Evolutionary conservation across 2,329 filamentous ascomycete species (phyloP).

Genomic region (Colletotrichum musicola): DNA sequence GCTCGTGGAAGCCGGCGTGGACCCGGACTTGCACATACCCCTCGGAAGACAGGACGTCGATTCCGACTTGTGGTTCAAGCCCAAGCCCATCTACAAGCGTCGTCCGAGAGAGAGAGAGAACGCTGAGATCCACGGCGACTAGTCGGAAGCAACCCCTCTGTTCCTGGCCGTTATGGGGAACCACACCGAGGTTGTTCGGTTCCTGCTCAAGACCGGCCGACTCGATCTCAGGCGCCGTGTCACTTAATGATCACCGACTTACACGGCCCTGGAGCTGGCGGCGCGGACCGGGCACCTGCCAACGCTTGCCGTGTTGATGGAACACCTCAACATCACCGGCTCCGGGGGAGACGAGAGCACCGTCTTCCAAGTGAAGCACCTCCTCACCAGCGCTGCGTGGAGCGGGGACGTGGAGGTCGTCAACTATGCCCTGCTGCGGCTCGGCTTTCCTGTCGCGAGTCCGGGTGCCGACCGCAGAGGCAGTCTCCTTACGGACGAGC

Average conservation of each 20-base stretch:
- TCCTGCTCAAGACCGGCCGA: not conserved
- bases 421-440: not conserved
- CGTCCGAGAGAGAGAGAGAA: not conserved
- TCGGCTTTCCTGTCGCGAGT: not conserved
- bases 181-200: not conserved
- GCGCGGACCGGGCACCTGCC: not conserved
- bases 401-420: not conserved
- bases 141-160: not conserved
- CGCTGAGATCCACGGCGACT: not conserved
- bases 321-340: not conserved
- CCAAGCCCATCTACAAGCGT: too few species aligned
- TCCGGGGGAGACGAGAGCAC: not conserved
- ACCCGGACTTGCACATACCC: not conserved
- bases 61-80: not conserved
- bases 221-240: not conserved
- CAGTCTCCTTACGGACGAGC: not conserved
- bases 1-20: not conserved
- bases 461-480: not conserved
- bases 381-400: not conserved
- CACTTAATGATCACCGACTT: not conserved
- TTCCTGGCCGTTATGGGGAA: not conserved
- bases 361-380: not conserved
- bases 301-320: not conserved
- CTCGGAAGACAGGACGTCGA: not conserved
- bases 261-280: not conserved